Percentiles rank a stretch among this genome's conserved stretches.
Conservation (phyloP, 345 rosid genomes). For the Eucalyptus dawsonii region DNA sequence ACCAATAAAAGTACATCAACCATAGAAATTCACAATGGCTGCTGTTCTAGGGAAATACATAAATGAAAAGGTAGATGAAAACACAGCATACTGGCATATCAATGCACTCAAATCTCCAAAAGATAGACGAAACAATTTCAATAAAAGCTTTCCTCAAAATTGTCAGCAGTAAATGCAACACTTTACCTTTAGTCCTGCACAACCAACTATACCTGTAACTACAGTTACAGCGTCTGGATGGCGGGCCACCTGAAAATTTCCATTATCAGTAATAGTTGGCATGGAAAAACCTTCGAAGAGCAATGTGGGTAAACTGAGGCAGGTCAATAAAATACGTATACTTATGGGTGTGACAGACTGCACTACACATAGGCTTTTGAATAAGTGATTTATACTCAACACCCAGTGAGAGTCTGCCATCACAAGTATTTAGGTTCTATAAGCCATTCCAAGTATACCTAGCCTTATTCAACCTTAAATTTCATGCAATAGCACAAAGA, state of each 20-base stretch:
- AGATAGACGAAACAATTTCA: background rate
- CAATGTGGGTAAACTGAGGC: background rate
- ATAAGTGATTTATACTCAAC: background rate
- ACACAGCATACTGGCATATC: background rate
- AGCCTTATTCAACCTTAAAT: background rate
- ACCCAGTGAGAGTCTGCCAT: background rate
- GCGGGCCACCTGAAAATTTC: constrained; percentile 63
- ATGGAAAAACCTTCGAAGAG: background rate
- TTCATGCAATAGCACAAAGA: background rate
- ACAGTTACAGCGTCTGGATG: constrained; percentile 87
- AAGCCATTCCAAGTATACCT: background rate
- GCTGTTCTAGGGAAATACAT: background rate
- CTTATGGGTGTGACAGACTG: background rate
- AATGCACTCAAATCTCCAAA: background rate
- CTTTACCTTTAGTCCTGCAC: constrained; percentile 86
- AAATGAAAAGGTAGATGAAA: background rate
- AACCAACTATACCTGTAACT: constrained; percentile 95
- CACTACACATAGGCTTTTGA: background rate
- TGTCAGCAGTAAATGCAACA: background rate
- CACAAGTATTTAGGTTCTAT: background rate
- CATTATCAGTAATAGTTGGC: background rate
- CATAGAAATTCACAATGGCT: background rate
- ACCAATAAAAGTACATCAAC: background rate
- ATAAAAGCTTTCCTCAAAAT: background rate
- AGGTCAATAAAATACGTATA: background rate